Evolutionary conservation across 2,329 filamentous ascomycete species (phyloP).

Genomic region (Fusarium nelsonii): DNA sequence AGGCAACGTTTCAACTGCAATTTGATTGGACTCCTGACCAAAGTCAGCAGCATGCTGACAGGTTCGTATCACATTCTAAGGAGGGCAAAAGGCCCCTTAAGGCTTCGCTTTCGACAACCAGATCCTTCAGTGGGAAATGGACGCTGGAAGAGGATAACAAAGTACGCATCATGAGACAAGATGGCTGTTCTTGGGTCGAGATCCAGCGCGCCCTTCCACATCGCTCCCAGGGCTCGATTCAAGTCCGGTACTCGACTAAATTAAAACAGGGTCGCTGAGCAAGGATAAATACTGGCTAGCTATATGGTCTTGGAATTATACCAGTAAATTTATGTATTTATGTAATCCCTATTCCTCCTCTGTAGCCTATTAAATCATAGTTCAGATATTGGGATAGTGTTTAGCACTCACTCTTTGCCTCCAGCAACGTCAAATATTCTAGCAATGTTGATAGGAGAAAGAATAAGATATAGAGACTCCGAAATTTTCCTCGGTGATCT

Average conservation of each 20-base stretch:
- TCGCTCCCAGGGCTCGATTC: background rate
- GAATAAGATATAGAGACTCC: no score
- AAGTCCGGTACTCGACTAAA: conserved; percentile 1
- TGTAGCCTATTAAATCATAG: no score
- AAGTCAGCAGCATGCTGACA: conserved; percentile 3
- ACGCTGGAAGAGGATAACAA: background rate
- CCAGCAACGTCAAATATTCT: no score
- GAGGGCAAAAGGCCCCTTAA: background rate
- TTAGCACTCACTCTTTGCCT: no score
- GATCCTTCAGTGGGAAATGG: background rate
- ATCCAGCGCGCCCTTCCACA: background rate
- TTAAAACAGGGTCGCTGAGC: background rate
- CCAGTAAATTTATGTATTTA: no score
- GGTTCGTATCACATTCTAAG: background rate
- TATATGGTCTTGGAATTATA: no score
- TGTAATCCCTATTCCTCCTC: no score
- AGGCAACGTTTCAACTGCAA: conserved; percentile 13
- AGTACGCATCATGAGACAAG: background rate
- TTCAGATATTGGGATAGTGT: no score
- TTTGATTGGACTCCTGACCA: conserved; percentile 12
- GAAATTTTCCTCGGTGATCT: no score
- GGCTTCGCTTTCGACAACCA: background rate
- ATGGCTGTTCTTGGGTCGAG: background rate
- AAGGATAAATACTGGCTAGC: no score
- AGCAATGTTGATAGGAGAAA: no score